Conservation (phyloP, 805 yeast genomes). For the Candida orba region DNA sequence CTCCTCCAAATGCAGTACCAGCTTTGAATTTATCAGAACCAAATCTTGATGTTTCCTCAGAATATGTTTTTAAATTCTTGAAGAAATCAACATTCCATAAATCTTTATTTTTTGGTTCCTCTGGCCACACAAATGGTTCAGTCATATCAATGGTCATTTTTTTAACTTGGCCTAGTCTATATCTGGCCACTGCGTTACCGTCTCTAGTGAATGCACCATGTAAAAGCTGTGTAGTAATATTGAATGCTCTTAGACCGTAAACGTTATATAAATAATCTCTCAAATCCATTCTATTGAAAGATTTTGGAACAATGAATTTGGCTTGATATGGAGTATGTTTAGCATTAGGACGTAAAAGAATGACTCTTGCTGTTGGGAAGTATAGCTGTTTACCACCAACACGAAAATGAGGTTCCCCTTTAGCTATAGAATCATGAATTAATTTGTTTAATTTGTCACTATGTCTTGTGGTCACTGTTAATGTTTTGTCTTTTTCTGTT, state of each 20-base stretch:
- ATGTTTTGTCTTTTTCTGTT: conserved; percentile 14
- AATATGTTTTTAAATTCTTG: conserved; percentile 43
- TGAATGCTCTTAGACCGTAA: conserved; percentile 85
- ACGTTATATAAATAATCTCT: conserved; percentile 89
- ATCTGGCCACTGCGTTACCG: conserved; percentile 54
- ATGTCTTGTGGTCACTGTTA: conserved; percentile 18
- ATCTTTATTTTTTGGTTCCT: conserved; percentile 37
- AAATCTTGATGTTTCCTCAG: conserved; percentile 40
- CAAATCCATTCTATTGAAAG: conserved; percentile 88
- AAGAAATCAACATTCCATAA: conserved; percentile 34
- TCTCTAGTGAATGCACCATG: conserved; percentile 66
- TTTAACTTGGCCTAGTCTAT: conserved; percentile 74
- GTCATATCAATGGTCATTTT: conserved; percentile 96
- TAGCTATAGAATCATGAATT: conserved; percentile 41
- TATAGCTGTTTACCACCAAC: conserved; percentile 72
- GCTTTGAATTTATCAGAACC: conserved; percentile 72
- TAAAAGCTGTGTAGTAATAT: conserved; percentile 77
- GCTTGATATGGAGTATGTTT: conserved; percentile 97
- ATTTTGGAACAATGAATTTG: conserved; percentile 87
- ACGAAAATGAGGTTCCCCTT: conserved; percentile 70
- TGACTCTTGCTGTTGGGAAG: conserved; percentile 80
- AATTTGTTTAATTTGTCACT: conserved; percentile 21
- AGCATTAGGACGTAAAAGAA: conserved; percentile 85
- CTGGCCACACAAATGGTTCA: conserved; percentile 96
- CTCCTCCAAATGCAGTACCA: conserved; percentile 67